These are phyloP conservation scores for Penicillium canariense DNA, from an alignment of 495 filamentous ascomycete genomes.

Conservation along the genomic window DNA sequence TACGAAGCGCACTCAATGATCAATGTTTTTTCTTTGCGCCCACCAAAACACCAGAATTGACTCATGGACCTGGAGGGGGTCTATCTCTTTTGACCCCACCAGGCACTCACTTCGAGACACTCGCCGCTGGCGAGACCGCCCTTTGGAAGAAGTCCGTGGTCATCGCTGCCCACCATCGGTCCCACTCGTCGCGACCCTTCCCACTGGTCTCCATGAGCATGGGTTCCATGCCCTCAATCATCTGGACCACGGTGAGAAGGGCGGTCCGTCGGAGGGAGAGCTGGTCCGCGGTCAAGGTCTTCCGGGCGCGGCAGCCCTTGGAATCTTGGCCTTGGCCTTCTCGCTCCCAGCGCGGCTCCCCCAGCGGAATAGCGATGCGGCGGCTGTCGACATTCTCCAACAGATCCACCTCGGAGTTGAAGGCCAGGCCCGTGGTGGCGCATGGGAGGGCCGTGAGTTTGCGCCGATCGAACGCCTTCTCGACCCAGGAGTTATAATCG, in stretches of 20 bases:
- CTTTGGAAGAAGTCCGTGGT: constrained; percentile 78
- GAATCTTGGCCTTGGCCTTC: constrained; percentile 49
- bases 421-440: constrained; percentile 69
- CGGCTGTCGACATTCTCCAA: constrained; percentile 69
- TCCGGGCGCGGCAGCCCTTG: constrained; percentile 39
- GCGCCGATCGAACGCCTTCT: constrained; percentile 69
- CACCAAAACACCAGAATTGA: constrained; percentile 28
- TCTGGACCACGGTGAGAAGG: constrained; percentile 75
- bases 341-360: constrained; percentile 85
- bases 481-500: constrained; percentile 80
- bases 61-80: constrained; percentile 7
- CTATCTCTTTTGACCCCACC: constrained; percentile 78
- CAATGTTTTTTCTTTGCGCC: constrained; percentile 27
- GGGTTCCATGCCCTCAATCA: constrained; percentile 86
- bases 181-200: constrained; percentile 90
- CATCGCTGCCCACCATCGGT: constrained; percentile 84
- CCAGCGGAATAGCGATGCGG: constrained; percentile 80
- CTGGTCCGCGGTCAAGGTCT: constrained; percentile 66
- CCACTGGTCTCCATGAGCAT: constrained; percentile 76
- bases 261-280: constrained; percentile 73
- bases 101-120: constrained; percentile 90
- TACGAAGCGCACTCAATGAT: constrained; percentile 42
- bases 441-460: constrained; percentile 75
- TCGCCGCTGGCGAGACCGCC: constrained; percentile 79
- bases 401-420: constrained; percentile 75